A percentile compares a stretch with the other conserved stretches of the same genome.
These are phyloP conservation scores for Ilyonectria robusta DNA, from an alignment of 2,329 filamentous ascomycete species.

Conservation along the genomic window DNA sequence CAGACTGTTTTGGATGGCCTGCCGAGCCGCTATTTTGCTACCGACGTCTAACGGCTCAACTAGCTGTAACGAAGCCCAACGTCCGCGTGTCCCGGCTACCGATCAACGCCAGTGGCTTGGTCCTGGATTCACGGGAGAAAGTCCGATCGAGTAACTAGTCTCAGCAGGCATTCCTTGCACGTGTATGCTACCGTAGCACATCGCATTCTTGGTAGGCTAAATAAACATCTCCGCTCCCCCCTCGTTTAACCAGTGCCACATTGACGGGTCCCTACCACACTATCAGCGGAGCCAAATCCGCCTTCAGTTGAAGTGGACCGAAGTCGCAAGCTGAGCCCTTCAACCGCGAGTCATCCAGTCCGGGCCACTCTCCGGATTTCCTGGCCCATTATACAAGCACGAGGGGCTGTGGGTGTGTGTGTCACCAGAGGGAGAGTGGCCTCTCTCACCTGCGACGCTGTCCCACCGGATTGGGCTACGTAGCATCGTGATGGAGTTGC, in stretches of 20 bases:
- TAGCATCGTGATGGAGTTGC: background rate
- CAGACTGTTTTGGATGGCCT: background rate
- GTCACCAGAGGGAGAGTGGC: background rate
- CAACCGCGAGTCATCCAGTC: background rate
- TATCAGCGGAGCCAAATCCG: background rate
- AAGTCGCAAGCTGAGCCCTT: background rate
- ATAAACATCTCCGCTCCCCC: background rate
- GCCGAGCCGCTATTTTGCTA: background rate
- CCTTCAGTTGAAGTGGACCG: background rate
- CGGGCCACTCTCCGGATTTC: background rate
- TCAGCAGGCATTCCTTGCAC: no score
- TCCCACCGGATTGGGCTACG: background rate
- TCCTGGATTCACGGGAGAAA: background rate
- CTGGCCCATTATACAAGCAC: slow-evolving; percentile 7
- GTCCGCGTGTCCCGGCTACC: background rate
- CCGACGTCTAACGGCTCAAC: background rate
- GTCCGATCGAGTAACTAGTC: background rate
- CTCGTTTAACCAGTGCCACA: background rate
- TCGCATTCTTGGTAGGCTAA: background rate
- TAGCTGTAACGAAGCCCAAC: background rate
- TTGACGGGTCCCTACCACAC: background rate
- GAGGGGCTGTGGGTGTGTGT: background rate
- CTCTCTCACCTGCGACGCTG: background rate
- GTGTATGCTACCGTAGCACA: no score
- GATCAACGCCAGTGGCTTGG: background rate